A percentile compares a stretch with the other conserved stretches of the same genome.
Evolutionary conservation across 2,329 filamentous ascomycete species (phyloP).

Genomic region (Fusarium cicatricum): DNA sequence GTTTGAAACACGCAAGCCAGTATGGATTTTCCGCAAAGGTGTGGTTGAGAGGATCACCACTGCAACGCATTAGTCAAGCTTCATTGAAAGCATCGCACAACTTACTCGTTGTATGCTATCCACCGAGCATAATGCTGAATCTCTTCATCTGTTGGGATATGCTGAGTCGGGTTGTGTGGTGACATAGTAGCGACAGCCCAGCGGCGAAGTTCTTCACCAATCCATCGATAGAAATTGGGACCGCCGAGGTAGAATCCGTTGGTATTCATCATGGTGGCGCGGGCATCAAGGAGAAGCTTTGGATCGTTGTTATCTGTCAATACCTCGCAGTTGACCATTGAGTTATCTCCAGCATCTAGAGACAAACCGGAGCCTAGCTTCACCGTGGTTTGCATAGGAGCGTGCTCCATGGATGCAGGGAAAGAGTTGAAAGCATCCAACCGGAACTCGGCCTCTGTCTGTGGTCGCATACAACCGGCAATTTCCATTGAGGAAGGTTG

Average conservation of each 20-base stretch:
- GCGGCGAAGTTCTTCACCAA: conserved; percentile 30
- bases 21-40: conserved; percentile 4
- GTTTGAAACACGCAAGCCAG: conserved; percentile 6
- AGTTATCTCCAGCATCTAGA: too few species aligned
- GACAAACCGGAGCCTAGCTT: neutral
- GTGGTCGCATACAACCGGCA: neutral
- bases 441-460: conserved; percentile 6
- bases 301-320: neutral
- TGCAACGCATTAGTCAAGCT: neutral
- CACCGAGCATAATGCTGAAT: conserved; percentile 46
- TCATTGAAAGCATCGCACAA: too few species aligned
- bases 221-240: conserved; percentile 32
- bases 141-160: conserved; percentile 48
- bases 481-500: neutral
- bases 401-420: neutral
- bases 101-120: conserved; percentile 44
- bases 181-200: conserved; percentile 44
- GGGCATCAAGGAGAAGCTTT: conserved; percentile 6
- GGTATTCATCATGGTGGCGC: conserved; percentile 2
- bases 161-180: conserved; percentile 42
- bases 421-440: conserved; percentile 1
- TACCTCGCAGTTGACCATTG: neutral
- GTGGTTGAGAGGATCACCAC: conserved; percentile 5
- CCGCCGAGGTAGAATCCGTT: conserved; percentile 33
- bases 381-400: neutral